A percentile compares a stretch with the other conserved stretches of the same genome.
These are phyloP conservation scores for Rutstroemia sp. DNA, from an alignment of 2,329 filamentous ascomycete species.

Conservation along the genomic window DNA sequence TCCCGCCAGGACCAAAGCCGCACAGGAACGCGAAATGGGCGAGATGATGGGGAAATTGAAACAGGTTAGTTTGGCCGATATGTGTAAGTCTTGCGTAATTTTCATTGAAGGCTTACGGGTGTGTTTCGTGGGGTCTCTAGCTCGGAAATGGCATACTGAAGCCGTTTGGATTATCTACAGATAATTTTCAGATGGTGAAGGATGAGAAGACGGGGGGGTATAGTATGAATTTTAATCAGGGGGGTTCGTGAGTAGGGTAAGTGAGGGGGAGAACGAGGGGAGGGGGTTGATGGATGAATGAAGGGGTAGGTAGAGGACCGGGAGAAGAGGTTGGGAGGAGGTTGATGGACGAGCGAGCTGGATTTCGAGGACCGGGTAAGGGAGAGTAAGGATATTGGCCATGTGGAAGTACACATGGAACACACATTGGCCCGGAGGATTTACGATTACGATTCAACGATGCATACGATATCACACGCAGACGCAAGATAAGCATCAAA, in stretches of 20 bases:
- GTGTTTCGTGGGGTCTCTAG: conserved; percentile 28
- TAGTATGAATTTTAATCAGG: conserved; percentile 72
- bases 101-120: conserved; percentile 4
- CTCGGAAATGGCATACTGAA: conserved; percentile 87
- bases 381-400: too few relatives aligned
- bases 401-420: too few relatives aligned
- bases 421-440: too few relatives aligned
- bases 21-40: conserved; percentile 79
- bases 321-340: too few relatives aligned
- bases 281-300: too few relatives aligned
- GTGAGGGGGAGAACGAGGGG: neutral
- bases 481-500: too few relatives aligned
- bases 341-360: too few relatives aligned
- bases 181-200: conserved; percentile 91
- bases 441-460: too few relatives aligned
- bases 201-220: conserved; percentile 87
- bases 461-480: too few relatives aligned
- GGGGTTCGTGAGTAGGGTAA: conserved; percentile 10
- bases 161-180: conserved; percentile 87
- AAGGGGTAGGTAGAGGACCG: too few relatives aligned
- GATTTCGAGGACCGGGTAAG: too few relatives aligned
- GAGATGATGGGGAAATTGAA: conserved; percentile 99
- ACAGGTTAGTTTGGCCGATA: conserved; percentile 42
- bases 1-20: conserved; percentile 62
- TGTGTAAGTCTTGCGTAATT: neutral